These are phyloP conservation scores for Diplodia sapinea DNA, from an alignment of 2,329 filamentous ascomycete species.

Conservation along the genomic window DNA sequence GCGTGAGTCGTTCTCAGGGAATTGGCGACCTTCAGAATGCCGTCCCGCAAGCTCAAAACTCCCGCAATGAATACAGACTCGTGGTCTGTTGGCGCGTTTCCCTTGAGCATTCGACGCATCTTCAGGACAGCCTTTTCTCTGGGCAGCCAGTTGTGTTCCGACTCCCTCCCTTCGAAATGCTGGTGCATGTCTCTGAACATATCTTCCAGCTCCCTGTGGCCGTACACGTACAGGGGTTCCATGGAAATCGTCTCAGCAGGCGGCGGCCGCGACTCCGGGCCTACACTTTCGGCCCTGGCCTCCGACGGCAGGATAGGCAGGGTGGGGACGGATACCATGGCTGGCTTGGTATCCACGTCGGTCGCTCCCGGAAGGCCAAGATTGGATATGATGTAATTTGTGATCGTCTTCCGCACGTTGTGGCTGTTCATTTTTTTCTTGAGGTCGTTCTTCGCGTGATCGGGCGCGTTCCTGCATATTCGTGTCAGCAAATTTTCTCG, in stretches of 20 bases:
- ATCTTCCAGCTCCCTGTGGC: constrained; percentile 85
- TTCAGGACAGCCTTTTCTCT: constrained; percentile 81
- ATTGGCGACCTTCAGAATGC: constrained; percentile 82
- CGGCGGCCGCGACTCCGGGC: constrained; percentile 60
- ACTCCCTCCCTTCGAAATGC: constrained; percentile 85
- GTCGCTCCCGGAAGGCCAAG: constrained; percentile 60
- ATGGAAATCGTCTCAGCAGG: constrained; percentile 72
- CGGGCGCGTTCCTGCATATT: constrained; percentile 70
- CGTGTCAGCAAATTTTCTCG: constrained; percentile 1
- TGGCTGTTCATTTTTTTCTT: constrained; percentile 84
- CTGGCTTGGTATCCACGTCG: constrained; percentile 46
- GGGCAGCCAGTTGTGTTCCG: constrained; percentile 88
- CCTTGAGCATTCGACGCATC: constrained; percentile 77
- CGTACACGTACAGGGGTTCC: constrained; percentile 83
- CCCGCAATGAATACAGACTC: constrained; percentile 71
- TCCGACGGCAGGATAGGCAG: constrained; percentile 47
- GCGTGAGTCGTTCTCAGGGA: constrained; percentile 89
- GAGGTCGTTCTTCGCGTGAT: constrained; percentile 83
- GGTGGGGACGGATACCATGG: constrained; percentile 48
- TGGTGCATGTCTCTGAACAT: constrained; percentile 80
- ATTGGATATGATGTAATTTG: constrained; percentile 77
- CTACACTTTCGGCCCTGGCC: constrained; percentile 52
- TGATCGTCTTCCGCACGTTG: constrained; percentile 86
- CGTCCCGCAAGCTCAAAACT: constrained; percentile 78
- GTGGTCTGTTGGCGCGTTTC: constrained; percentile 82